Base-by-base conservation (phyloP, 75 land plant genomes). In the Pinus tabuliformis region DNA sequence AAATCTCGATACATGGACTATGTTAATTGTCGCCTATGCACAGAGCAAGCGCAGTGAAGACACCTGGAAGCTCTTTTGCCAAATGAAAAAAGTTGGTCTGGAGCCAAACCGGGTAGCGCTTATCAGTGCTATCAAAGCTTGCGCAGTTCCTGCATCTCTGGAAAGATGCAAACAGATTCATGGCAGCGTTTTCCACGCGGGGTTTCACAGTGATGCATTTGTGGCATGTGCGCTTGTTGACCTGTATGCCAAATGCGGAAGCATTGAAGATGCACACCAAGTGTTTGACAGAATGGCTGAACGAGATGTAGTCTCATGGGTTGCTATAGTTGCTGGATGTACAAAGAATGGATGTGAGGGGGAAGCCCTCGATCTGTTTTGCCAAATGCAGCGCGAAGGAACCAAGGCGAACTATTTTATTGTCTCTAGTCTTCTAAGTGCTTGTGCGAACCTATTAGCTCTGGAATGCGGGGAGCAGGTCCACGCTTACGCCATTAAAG, bases 251-350 rank as follows among this genome's bases (percentile, higher is more conserved):
- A 91, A 91, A 76, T 87, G 89, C 62, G 78, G 73, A 4, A 80
- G 87, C 13, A 33, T 89, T 49, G 74, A 70, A 59, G 82, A 80
- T 75, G 76, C 88, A 1, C 78, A 82, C 76, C 78, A 70, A 30
- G 80, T 87, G 12, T 92, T 92, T 78, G 82, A 87, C 58, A 59
- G 59, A 59, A 82, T 92, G 87, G 52, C 79, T 24, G 78, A 83
- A 20, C 86, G 79, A 57, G 85, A 87, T 76, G 88, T 91, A 45
- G 85, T 89, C 81, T 87, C 89, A 49, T 89, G 91, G 91, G 85
- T 87, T 15, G 91, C 94, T 33, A 75, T 91, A 3, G 81, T 91
- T 54, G 77, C 91, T 11, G 87, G 84, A 16, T 87, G 82, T 75
- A 89, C 81, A 20, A 91, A 87, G 28, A 82, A 72, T 75, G 87